Conservation (phyloP, 345 rosid genomes). For the Triadica sebifera region DNA sequence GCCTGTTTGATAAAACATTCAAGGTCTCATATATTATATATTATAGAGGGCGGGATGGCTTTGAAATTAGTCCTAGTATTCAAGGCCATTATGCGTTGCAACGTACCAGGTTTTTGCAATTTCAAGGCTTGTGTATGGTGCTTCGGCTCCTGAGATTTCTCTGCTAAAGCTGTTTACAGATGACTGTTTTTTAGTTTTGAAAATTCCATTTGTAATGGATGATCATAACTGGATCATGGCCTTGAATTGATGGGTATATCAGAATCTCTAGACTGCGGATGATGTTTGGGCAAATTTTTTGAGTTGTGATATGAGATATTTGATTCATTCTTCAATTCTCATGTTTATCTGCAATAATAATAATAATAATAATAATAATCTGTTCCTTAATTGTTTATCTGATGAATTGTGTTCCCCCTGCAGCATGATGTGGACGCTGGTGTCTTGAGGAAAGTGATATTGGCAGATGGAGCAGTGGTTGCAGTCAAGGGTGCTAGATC, state of each 20-base stretch:
- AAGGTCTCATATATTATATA: not conserved
- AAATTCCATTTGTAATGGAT: not conserved
- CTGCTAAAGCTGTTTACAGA: not conserved
- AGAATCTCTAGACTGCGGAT: not conserved
- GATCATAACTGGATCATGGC: not conserved
- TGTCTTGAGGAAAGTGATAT: slow-evolving; percentile 76
- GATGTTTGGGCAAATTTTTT: not conserved
- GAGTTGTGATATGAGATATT: not conserved
- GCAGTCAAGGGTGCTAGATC: slow-evolving; percentile 95
- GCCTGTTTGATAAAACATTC: not conserved
- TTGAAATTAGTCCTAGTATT: not conserved
- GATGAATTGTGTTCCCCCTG: slow-evolving; percentile 17
- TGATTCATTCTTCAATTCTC: too few species aligned
- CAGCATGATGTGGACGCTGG: slow-evolving; percentile 99
- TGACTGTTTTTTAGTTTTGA: not conserved
- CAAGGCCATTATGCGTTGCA: not conserved
- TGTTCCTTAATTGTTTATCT: not conserved
- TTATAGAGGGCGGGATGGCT: not conserved
- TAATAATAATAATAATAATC: too few species aligned
- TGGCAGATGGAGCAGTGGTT: slow-evolving; percentile 90
- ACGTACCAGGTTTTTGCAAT: not conserved
- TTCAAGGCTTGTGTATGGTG: not conserved
- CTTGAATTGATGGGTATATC: not conserved
- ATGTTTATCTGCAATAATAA: too few species aligned
- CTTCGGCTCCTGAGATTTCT: not conserved